Percentiles rank a stretch among this genome's conserved stretches.
Evolutionary conservation across 1,284 basidiomycete genomes (phyloP).

Genomic region (Sutorius eximius): DNA sequence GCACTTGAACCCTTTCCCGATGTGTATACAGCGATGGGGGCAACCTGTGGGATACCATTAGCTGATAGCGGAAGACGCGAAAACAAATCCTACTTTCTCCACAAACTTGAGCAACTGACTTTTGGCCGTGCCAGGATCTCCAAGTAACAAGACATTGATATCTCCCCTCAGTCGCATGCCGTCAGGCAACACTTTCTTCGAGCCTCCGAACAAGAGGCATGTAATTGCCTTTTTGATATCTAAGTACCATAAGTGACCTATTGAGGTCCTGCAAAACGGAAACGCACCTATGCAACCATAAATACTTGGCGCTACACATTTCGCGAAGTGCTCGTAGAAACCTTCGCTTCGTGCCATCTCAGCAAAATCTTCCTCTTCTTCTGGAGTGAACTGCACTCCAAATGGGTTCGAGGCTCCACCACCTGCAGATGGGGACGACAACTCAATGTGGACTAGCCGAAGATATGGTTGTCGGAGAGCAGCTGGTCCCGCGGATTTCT

Average conservation of each 20-base stretch:
- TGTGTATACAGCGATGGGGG: slow-evolving; percentile 97
- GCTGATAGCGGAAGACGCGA: not conserved
- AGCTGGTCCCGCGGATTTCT: slow-evolving; percentile 77
- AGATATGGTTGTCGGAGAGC: slow-evolving; percentile 95
- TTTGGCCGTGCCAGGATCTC: slow-evolving; percentile 98
- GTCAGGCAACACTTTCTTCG: slow-evolving; percentile 97
- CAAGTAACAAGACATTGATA: slow-evolving; percentile 95
- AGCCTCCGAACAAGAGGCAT: slow-evolving; percentile 94
- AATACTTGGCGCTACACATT: slow-evolving; percentile 96
- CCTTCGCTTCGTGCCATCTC: slow-evolving; percentile 87
- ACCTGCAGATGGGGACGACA: slow-evolving; percentile 74
- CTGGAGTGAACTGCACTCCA: slow-evolving; percentile 85
- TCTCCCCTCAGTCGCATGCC: slow-evolving; percentile 97
- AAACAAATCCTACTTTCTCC: slow-evolving; percentile 70
- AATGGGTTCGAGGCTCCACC: slow-evolving; percentile 72
- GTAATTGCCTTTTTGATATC: slow-evolving; percentile 99
- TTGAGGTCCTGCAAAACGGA: not conserved
- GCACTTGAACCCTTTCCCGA: slow-evolving; percentile 98
- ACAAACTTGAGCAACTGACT: slow-evolving; percentile 98
- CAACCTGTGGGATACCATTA: slow-evolving; percentile 55
- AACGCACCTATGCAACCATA: slow-evolving; percentile 85
- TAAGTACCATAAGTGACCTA: slow-evolving; percentile 31
- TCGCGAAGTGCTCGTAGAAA: slow-evolving; percentile 93
- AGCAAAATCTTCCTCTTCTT: slow-evolving; percentile 96
- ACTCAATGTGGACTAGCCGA: slow-evolving; percentile 88